Evolutionary conservation across 495 filamentous ascomycete genomes (phyloP).

Genomic region (Lineolata rhizophorae): DNA sequence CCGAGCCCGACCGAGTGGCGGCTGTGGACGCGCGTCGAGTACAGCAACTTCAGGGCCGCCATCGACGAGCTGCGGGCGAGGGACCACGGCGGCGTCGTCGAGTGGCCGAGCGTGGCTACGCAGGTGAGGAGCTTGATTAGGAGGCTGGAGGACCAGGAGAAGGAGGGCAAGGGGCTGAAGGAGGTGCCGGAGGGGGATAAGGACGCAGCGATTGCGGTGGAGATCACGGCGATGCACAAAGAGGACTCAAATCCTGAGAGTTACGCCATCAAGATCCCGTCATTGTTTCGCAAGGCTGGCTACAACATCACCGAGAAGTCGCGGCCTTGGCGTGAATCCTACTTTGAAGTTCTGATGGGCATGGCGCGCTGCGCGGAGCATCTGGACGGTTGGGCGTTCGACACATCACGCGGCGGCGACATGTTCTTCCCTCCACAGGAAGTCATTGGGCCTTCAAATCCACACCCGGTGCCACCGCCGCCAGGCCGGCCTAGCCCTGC

Average conservation of each 20-base stretch:
- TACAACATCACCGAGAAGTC: slow-evolving; percentile 52
- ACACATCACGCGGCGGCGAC: slow-evolving; percentile 31
- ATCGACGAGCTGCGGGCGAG: slow-evolving; percentile 16
- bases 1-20: slow-evolving; percentile 12
- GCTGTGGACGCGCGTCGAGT: slow-evolving; percentile 22
- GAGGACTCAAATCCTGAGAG: no score
- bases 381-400: slow-evolving; percentile 44
- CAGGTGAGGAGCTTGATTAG: slow-evolving; percentile 29
- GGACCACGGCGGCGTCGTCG: slow-evolving; percentile 27
- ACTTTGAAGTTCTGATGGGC: slow-evolving; percentile 59
- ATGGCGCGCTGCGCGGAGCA: slow-evolving; percentile 56
- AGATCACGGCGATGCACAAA: no score
- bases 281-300: slow-evolving; percentile 33
- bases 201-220: slow-evolving; percentile 28
- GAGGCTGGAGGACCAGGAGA: slow-evolving; percentile 25
- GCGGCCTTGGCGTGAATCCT: slow-evolving; percentile 63
- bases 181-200: slow-evolving; percentile 33
- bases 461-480: slow-evolving; percentile 49
- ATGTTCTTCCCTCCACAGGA: slow-evolving; percentile 43
- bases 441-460: slow-evolving; percentile 65
- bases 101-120: slow-evolving; percentile 39
- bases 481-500: slow-evolving; percentile 22
- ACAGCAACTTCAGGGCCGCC: slow-evolving; percentile 7
- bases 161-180: slow-evolving; percentile 42
- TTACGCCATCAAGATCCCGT: no score